Conservation (phyloP, 352 stramenopile genomes). For the Phytophthora ohioensis region DNA sequence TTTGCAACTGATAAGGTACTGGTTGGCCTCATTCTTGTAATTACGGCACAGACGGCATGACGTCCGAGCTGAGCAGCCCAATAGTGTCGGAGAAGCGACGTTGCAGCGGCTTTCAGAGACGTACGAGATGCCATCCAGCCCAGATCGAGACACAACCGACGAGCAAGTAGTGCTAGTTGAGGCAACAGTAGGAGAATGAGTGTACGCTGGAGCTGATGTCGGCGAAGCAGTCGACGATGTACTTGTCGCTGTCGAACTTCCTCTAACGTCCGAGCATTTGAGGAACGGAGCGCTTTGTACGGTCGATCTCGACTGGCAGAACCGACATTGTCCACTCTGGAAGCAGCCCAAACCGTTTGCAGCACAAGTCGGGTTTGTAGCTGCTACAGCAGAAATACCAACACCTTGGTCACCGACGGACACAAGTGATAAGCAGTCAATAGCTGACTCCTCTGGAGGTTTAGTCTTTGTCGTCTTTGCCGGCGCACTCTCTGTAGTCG, state of each 20-base stretch:
- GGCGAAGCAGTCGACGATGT: constrained; percentile 1
- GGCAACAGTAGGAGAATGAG: constrained; percentile 22
- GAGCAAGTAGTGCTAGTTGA: constrained; percentile 43
- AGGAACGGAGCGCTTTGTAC: constrained; percentile 36
- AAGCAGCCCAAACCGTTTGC: constrained; percentile 42
- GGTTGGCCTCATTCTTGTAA: constrained; percentile 67
- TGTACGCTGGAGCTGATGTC: constrained; percentile 9
- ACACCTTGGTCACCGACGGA: constrained; percentile 40
- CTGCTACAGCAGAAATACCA: constrained; percentile 36
- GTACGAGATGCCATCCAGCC: constrained; percentile 54
- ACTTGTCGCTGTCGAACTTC: constrained; percentile 14
- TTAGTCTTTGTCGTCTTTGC: not conserved
- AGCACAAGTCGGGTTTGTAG: constrained; percentile 30
- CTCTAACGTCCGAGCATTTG: constrained; percentile 28
- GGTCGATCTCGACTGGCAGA: constrained; percentile 45
- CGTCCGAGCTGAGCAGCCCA: constrained; percentile 56
- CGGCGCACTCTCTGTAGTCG: not conserved
- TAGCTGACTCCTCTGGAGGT: constrained; percentile 6
- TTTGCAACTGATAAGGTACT: constrained; percentile 65
- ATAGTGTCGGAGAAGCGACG: constrained; percentile 26
- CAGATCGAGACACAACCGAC: constrained; percentile 33
- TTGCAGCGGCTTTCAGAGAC: constrained; percentile 55
- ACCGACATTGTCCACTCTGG: constrained; percentile 42
- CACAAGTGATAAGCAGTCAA: constrained; percentile 35
- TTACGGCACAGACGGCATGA: constrained; percentile 64